Evolutionary conservation across 2,329 filamentous ascomycete species (phyloP).

Genomic region (Aspergillus transmontanensis): DNA sequence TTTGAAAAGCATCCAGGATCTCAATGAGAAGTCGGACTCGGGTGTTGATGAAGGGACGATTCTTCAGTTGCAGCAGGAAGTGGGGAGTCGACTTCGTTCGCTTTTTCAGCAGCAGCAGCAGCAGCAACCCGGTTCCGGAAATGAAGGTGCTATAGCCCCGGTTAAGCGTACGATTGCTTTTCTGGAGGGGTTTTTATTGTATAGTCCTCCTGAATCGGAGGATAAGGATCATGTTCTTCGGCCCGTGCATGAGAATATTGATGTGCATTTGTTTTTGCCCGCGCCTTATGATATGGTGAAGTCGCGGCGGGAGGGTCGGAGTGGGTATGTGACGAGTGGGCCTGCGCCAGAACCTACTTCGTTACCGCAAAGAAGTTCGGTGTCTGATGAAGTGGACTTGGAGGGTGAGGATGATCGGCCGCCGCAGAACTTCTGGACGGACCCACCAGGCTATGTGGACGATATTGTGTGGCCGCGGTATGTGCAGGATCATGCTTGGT

Average conservation of each 20-base stretch:
- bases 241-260: slow-evolving; percentile 51
- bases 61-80: slow-evolving; percentile 24
- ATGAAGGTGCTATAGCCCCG: neutral
- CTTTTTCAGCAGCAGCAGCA: neutral
- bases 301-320: slow-evolving; percentile 42
- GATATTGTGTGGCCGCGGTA: slow-evolving; percentile 96
- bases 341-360: slow-evolving; percentile 32
- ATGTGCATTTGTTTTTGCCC: slow-evolving; percentile 77
- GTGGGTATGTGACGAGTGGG: slow-evolving; percentile 52
- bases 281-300: slow-evolving; percentile 60
- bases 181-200: slow-evolving; percentile 88
- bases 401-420: slow-evolving; percentile 40
- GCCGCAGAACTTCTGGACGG: slow-evolving; percentile 83
- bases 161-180: slow-evolving; percentile 60
- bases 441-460: slow-evolving; percentile 93
- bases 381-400: slow-evolving; percentile 28
- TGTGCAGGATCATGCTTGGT: slow-evolving; percentile 74
- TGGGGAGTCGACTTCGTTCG: slow-evolving; percentile 23
- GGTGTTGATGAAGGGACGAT: slow-evolving; percentile 34
- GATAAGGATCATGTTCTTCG: slow-evolving; percentile 29
- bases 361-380: slow-evolving; percentile 2
- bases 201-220: slow-evolving; percentile 50
- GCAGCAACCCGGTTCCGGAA: neutral
- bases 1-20: slow-evolving; percentile 60
- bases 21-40: slow-evolving; percentile 55